Percentiles rank a stretch among this genome's conserved stretches.
phyloP scores from a whole-genome alignment of 2,329 filamentous ascomycete genomes.

The Sphaerostilbella broomeana region DNA sequence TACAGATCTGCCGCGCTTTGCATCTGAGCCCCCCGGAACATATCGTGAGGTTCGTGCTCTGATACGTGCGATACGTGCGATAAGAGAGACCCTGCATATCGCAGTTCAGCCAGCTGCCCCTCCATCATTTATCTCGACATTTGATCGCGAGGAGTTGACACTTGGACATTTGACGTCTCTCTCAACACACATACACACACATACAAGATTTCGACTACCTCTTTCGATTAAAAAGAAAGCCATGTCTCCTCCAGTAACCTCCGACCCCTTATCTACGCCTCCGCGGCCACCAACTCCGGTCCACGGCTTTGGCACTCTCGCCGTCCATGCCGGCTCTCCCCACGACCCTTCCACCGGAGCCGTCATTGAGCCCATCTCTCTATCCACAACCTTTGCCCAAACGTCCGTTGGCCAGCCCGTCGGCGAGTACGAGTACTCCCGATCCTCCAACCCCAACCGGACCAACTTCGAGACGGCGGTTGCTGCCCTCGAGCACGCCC shows the following conservation, averaged over 20 bases:
- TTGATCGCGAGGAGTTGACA: no score
- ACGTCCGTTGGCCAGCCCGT: slow-evolving; percentile 78
- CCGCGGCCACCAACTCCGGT: slow-evolving; percentile 64
- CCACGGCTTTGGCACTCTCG: slow-evolving; percentile 83
- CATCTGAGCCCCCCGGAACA: no score
- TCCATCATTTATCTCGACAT: background rate
- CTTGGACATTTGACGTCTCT: no score
- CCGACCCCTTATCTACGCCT: slow-evolving; percentile 62
- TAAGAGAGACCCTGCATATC: slow-evolving; percentile 14
- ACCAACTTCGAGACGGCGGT: slow-evolving; percentile 90
- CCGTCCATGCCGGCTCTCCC: slow-evolving; percentile 87
- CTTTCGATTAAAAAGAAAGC: no score
- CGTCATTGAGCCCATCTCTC: slow-evolving; percentile 91
- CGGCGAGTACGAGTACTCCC: slow-evolving; percentile 86
- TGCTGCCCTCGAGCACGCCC: slow-evolving; percentile 85
- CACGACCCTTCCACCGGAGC: slow-evolving; percentile 89
- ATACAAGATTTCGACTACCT: no score
- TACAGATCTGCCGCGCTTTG: no score
- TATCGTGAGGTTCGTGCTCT: no score
- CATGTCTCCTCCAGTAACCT: slow-evolving; percentile 27
- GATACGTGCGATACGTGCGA: background rate
- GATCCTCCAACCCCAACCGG: slow-evolving; percentile 90
- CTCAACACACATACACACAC: background rate
- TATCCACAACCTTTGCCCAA: slow-evolving; percentile 96
- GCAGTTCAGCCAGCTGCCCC: no score